phyloP scores from a whole-genome alignment of 2,329 filamentous ascomycete genomes.

The Trichophyton mentagrophytes region DNA sequence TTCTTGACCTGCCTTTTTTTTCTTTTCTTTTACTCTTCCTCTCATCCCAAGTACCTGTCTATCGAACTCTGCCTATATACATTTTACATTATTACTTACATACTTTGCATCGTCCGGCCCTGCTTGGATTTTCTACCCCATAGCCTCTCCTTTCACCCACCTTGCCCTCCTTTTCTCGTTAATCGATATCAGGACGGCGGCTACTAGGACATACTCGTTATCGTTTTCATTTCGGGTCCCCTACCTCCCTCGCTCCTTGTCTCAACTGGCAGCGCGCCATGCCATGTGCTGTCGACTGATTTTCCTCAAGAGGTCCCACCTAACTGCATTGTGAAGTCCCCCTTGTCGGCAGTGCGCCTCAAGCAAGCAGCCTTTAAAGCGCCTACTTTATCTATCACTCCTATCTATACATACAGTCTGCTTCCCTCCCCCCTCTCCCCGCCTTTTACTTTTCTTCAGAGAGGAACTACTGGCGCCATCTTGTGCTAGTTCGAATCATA shows the following conservation, averaged over 20 bases:
- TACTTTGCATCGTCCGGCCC: constrained; percentile 1
- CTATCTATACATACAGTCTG: too few species aligned
- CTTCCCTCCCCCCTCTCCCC: not conserved
- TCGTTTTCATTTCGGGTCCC: not conserved
- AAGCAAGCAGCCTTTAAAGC: not conserved
- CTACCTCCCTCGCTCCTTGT: not conserved
- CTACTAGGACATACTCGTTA: not conserved
- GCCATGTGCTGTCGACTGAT: constrained; percentile 1
- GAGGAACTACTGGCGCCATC: not conserved
- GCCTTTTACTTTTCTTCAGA: not conserved
- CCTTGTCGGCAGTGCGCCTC: not conserved
- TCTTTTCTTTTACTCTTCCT: not conserved
- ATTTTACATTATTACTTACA: not conserved
- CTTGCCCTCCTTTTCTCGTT: not conserved
- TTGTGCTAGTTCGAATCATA: not conserved
- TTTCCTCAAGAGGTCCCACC: not conserved
- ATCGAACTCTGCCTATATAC: not conserved
- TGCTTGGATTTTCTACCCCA: not conserved
- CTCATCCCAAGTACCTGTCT: not conserved
- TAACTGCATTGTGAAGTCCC: constrained; percentile 3
- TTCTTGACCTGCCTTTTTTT: not conserved
- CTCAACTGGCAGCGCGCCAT: not conserved
- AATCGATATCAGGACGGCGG: not conserved
- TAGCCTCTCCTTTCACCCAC: not conserved
- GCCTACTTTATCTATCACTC: not conserved